Base-by-base conservation (phyloP, 495 filamentous ascomycete genomes). In the Talaromyces wortmannii region DNA sequence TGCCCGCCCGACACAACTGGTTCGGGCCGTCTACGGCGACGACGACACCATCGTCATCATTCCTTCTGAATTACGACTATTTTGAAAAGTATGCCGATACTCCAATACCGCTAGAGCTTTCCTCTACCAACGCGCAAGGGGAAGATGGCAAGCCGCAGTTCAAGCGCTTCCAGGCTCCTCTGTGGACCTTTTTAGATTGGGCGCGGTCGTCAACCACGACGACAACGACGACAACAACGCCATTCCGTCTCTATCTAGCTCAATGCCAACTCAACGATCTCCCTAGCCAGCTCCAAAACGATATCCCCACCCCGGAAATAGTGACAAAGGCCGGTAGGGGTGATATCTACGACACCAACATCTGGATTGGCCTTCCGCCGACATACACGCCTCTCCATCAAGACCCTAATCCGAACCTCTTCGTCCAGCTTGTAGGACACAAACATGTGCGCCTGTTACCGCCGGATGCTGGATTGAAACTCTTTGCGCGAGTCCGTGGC, bases 331-430 rank as follows among this genome's bases (percentile, higher is more conserved):
- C 81, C 8, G 83, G 90, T 8, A 74, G 72, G 61, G 84, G 86
- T 43, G 92, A 97, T 69, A 69, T 97, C 10, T 97, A 98, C 63
- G 81, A 83, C 59, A 83, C 85, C 11, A 92, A 86, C 63, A 69
- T 98, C 23, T 98, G 94, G 94, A 78, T 97, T 5, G 94, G 94
- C 8, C 70, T 86, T 5, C 80, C 90, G 32, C 88, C 89, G 2
- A 97, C 92, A 0, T 88, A 87, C 62, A 97, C 94, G 0, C 90
- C 94, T 6, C 77, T 95, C 8, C 94, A 98, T 70, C 78, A 85
- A 17, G 94, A 98, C 63, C 94, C 94, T 0, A 98, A 98, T 60
- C 90, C 90, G 7, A 98, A 98, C 63, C 63, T 96, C 0, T 96
- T 97, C 66, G 81, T 89, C 40, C 94, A 98, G 67, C 67, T 98